Evolutionary conservation across 441 rosid species (phyloP).

Genomic region (Aquilaria agallochum): DNA sequence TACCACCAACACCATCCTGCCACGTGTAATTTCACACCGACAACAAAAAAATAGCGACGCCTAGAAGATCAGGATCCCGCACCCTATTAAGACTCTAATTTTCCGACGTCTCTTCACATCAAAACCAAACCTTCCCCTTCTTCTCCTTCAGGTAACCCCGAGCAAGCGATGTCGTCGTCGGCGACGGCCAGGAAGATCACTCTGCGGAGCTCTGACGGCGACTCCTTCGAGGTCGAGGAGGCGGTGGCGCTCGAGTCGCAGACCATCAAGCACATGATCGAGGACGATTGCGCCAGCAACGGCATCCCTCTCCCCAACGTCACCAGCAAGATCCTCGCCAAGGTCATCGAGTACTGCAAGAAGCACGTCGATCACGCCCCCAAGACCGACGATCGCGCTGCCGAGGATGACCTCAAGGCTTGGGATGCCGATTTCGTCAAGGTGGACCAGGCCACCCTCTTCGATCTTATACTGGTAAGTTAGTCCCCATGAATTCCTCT

Average conservation of each 20-base stretch:
- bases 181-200: slow-evolving; percentile 36
- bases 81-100: too few relatives aligned
- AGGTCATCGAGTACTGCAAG: slow-evolving; percentile 65
- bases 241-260: slow-evolving; percentile 56
- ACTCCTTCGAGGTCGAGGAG: slow-evolving; percentile 56
- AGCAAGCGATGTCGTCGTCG: slow-evolving; percentile 35
- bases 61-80: too few relatives aligned
- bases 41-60: too few relatives aligned
- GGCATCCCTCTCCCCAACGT: slow-evolving; percentile 60
- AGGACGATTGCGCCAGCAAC: slow-evolving; percentile 53
- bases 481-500: not conserved
- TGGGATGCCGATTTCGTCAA: slow-evolving; percentile 78
- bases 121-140: not conserved
- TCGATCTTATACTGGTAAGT: slow-evolving; percentile 60
- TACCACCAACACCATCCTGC: too few relatives aligned
- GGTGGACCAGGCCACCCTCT: slow-evolving; percentile 67
- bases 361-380: slow-evolving; percentile 49
- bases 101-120: too few relatives aligned
- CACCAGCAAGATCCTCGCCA: slow-evolving; percentile 53
- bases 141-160: not conserved
- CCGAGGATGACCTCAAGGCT: slow-evolving; percentile 38
- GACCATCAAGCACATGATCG: slow-evolving; percentile 61
- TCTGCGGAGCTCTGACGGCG: slow-evolving; percentile 58
- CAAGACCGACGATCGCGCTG: slow-evolving; percentile 33
- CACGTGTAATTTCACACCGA: too few relatives aligned